Conservation (phyloP, 371 early-diverging fungal species). For the Smittium culicis region DNA sequence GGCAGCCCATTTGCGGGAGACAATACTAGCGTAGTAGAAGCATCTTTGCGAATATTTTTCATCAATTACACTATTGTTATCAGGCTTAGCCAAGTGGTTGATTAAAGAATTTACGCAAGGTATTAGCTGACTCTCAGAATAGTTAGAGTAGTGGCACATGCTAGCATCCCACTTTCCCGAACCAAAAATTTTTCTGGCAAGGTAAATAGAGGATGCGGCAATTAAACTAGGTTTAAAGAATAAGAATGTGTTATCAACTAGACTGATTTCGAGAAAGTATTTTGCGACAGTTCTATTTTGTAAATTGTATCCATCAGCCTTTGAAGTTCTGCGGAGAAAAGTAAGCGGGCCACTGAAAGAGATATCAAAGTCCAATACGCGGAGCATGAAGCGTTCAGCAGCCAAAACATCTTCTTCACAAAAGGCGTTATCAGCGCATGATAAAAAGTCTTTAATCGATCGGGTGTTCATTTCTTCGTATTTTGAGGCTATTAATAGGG, state of each 20-base stretch:
- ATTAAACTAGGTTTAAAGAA: constrained; percentile 55
- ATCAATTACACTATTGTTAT: neutral
- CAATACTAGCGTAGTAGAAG: neutral
- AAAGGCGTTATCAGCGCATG: constrained; percentile 58
- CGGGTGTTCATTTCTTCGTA: constrained; percentile 91
- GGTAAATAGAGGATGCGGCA: constrained; percentile 73
- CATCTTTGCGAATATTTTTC: neutral
- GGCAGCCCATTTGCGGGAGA: neutral
- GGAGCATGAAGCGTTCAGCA: constrained; percentile 82
- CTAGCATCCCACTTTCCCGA: constrained; percentile 48
- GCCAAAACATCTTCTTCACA: constrained; percentile 64
- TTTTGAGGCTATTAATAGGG: constrained; percentile 90
- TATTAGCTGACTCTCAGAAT: neutral
- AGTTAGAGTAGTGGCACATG: neutral
- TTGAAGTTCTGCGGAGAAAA: constrained; percentile 79
- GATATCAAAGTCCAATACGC: constrained; percentile 63
- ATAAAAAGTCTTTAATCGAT: constrained; percentile 60
- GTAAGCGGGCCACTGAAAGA: constrained; percentile 76
- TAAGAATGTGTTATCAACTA: constrained; percentile 75
- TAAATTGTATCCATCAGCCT: constrained; percentile 75
- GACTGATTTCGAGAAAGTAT: constrained; percentile 90
- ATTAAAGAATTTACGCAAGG: neutral
- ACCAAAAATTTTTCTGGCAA: constrained; percentile 77
- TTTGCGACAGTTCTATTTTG: constrained; percentile 85
- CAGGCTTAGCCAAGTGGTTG: neutral